Base-by-base conservation (phyloP, 1,139 yeast genomes). In the Ashbya aceris region DNA sequence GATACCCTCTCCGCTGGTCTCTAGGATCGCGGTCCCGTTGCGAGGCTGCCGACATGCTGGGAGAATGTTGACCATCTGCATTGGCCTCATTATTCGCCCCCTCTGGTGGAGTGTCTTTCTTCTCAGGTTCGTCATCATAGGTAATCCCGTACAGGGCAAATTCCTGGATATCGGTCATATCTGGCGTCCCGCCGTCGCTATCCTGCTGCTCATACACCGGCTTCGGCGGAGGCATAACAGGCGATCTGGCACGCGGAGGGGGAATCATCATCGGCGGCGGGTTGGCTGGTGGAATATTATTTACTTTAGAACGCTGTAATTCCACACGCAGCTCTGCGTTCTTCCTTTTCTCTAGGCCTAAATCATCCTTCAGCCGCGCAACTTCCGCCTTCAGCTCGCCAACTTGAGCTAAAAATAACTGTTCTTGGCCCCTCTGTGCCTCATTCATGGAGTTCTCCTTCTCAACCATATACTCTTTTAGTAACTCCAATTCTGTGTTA, bases 111-210 rank as follows among this genome's bases (percentile, higher is more conserved):
- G 23, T 17, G 23, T 17, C 23, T 17, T 17, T 17, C 23, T 17
- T 17, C 6, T 17, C 23, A 17, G 23, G 23, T 17, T 17, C 23
- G 14, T 54, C 60, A 17, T 53, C 56, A 35, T 56, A 60, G 17
- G 49, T 50, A 10, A 56, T 56, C 28, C 60, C 58, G 44, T 51
- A 57, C 1, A 58, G 44, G 8, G 64, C 62, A 32, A 61, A 45
- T 39, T 60, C 61, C 42, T 57, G 57, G 12, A 61, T 48, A 43
- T 59, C 65, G 20, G 49, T 52, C 38, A 60, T 41, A 33, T 54
- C 47, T n/a, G 63, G 62, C 12, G 63, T 60, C 17, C 62, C 61
- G 6, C 31, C 31, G 13, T 12, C 13, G 11, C 13, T n/a, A 29
- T n/a, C 13, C 3, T 29, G 31, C 31, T 29, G 13, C 11, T 12